phyloP scores from a whole-genome alignment of 495 filamentous ascomycete genomes.

The Tuber indicum region DNA sequence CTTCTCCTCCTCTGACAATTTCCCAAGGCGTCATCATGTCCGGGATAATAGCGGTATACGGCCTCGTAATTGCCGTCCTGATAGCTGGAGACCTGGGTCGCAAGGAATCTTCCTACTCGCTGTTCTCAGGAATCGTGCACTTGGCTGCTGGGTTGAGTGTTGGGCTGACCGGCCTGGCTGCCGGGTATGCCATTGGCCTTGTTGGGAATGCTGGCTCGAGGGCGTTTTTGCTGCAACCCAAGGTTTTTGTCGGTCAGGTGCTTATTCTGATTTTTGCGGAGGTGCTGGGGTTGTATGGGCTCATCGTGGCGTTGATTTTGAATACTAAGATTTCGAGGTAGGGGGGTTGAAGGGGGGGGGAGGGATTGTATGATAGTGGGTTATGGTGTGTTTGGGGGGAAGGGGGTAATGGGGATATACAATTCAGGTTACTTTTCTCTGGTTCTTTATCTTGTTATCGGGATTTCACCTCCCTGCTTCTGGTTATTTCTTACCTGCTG shows the following conservation, averaged over 20 bases:
- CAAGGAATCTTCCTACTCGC: conserved; percentile 55
- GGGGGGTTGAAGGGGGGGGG: background rate
- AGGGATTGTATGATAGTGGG: no score
- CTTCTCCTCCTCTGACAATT: conserved; percentile 60
- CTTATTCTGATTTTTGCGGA: conserved; percentile 97
- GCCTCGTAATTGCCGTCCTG: conserved; percentile 89
- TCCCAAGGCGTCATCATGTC: conserved; percentile 91
- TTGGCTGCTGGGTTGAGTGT: conserved; percentile 85
- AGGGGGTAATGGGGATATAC: no score
- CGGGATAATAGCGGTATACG: conserved; percentile 97
- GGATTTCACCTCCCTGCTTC: background rate
- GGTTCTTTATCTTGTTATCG: background rate
- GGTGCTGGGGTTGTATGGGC: conserved; percentile 95
- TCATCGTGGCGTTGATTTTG: conserved; percentile 45
- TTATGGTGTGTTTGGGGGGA: no score
- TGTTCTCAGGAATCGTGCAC: conserved; percentile 92
- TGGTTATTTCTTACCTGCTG: background rate
- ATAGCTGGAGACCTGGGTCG: conserved; percentile 76
- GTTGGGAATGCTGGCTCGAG: conserved; percentile 92
- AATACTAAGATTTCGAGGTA: conserved; percentile 1
- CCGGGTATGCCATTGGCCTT: conserved; percentile 91
- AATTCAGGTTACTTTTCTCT: background rate
- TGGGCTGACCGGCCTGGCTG: conserved; percentile 85
- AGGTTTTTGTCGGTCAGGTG: conserved; percentile 97
- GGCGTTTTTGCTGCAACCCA: conserved; percentile 89